phyloP scores from a whole-genome alignment of 345 rosid species.

The Punica granatum region DNA sequence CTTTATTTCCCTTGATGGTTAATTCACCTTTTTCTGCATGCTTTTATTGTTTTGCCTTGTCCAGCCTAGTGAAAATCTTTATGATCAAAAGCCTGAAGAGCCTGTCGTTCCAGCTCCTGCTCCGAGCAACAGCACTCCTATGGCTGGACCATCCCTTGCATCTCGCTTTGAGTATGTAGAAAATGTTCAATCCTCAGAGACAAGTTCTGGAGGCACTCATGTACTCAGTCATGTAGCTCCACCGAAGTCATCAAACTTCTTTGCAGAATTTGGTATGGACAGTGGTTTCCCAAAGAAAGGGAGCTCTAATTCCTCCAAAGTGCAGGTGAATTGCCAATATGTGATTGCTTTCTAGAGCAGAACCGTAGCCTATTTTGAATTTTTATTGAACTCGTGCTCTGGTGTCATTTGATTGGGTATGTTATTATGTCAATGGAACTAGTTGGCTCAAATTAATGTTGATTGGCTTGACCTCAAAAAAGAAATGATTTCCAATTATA shows the following conservation, averaged over 20 bases:
- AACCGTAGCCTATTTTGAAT: no score
- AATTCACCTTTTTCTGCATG: background rate
- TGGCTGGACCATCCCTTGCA: slow-evolving; percentile 48
- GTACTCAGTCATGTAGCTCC: slow-evolving; percentile 86
- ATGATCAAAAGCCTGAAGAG: slow-evolving; percentile 98
- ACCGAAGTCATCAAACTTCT: slow-evolving; percentile 85
- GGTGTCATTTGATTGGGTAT: background rate
- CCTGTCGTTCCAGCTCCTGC: slow-evolving; percentile 51
- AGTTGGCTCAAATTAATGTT: background rate
- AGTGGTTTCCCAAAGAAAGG: slow-evolving; percentile 60
- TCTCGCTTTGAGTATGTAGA: slow-evolving; percentile 94
- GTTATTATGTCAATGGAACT: background rate
- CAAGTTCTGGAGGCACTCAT: slow-evolving; percentile 51
- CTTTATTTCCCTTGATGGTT: background rate
- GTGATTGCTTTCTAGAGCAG: background rate
- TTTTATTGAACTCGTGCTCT: background rate
- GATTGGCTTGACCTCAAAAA: background rate
- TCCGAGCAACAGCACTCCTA: slow-evolving; percentile 33
- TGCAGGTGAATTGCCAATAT: slow-evolving; percentile 35
- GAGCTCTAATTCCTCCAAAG: slow-evolving; percentile 52
- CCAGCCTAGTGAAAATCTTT: slow-evolving; percentile 78
- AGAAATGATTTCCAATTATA: background rate
- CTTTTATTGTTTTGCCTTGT: slow-evolving; percentile 13
- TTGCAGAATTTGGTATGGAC: slow-evolving; percentile 89
- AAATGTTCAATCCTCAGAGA: slow-evolving; percentile 44